Evolutionary conservation across 495 filamentous ascomycete genomes (phyloP).

Genomic region (Durotheca rogersii): DNA sequence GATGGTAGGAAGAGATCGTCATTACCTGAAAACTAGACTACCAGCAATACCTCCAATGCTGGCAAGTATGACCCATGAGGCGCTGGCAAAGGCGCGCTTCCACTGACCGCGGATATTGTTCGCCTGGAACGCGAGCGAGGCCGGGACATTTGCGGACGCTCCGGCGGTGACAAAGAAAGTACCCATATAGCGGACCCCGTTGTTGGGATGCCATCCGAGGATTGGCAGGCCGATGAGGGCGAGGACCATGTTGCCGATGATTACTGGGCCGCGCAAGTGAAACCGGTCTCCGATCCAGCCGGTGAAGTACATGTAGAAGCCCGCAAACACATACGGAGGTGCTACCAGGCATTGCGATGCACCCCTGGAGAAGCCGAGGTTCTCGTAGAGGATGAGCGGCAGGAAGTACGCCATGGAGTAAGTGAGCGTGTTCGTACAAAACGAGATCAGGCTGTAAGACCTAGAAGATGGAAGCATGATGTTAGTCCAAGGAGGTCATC

Average conservation of each 20-base stretch:
- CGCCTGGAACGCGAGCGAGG: constrained; percentile 54
- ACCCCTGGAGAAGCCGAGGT: constrained; percentile 57
- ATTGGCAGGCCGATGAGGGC: constrained; percentile 46
- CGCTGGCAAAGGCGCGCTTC: constrained; percentile 62
- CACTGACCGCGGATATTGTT: constrained; percentile 69
- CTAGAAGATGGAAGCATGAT: constrained; percentile 5
- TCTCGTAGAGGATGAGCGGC: constrained; percentile 58
- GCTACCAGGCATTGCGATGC: constrained; percentile 59
- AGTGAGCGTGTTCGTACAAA: constrained; percentile 55
- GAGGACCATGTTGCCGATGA: constrained; percentile 52
- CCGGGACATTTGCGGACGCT: constrained; percentile 58
- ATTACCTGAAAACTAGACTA: constrained; percentile 55
- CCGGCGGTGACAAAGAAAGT: constrained; percentile 59
- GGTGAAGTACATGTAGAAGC: constrained; percentile 54
- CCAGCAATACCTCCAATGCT: constrained; percentile 63
- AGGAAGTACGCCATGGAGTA: constrained; percentile 67
- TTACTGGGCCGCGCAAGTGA: constrained; percentile 54
- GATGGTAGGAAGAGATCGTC: neutral
- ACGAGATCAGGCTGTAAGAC: constrained; percentile 55
- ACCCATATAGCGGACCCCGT: constrained; percentile 57
- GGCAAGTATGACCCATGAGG: constrained; percentile 56
- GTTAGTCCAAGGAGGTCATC: constrained; percentile 36
- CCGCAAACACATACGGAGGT: constrained; percentile 60
- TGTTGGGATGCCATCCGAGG: constrained; percentile 50
- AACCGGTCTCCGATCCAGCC: constrained; percentile 57